Conservation (phyloP, 2,329 filamentous ascomycete genomes). For the Orbilia blumenaviensis region DNA sequence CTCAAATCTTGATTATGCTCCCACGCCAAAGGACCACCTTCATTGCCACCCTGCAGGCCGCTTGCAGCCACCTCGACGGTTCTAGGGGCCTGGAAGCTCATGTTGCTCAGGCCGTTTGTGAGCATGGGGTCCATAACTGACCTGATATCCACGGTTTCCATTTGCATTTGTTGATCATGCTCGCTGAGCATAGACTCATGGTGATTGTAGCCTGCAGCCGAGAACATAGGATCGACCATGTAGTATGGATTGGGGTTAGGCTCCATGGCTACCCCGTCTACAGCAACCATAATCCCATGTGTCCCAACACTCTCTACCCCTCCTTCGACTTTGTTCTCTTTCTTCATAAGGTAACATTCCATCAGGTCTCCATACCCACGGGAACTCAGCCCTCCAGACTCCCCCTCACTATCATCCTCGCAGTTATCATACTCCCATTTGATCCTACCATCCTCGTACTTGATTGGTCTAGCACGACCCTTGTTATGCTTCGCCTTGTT, state of each 20-base stretch:
- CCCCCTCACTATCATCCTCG: constrained; percentile 51
- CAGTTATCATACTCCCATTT: constrained; percentile 54
- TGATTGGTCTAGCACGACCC: constrained; percentile 47
- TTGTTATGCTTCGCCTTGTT: constrained; percentile 27
- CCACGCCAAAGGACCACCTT: constrained; percentile 19
- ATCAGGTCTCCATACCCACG: constrained; percentile 52
- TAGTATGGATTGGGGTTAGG: constrained; percentile 27
- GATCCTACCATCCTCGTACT: constrained; percentile 38
- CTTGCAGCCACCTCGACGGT: neutral
- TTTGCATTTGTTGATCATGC: constrained; percentile 17
- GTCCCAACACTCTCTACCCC: neutral
- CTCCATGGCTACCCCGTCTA: neutral
- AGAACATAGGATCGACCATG: constrained; percentile 41
- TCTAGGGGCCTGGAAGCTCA: constrained; percentile 18
- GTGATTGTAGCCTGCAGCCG: constrained; percentile 2
- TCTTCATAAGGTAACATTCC: constrained; percentile 51
- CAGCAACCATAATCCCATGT: neutral
- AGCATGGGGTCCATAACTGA: constrained; percentile 52
- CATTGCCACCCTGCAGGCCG: neutral
- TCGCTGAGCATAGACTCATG: neutral
- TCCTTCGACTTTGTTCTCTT: constrained; percentile 39
- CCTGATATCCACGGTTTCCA: constrained; percentile 36
- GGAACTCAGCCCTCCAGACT: constrained; percentile 19
- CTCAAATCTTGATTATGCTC: constrained; percentile 51
- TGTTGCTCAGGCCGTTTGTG: constrained; percentile 40